phyloP scores from a whole-genome alignment of 2,329 filamentous ascomycete species.

The Uncinocarpus reesii region DNA sequence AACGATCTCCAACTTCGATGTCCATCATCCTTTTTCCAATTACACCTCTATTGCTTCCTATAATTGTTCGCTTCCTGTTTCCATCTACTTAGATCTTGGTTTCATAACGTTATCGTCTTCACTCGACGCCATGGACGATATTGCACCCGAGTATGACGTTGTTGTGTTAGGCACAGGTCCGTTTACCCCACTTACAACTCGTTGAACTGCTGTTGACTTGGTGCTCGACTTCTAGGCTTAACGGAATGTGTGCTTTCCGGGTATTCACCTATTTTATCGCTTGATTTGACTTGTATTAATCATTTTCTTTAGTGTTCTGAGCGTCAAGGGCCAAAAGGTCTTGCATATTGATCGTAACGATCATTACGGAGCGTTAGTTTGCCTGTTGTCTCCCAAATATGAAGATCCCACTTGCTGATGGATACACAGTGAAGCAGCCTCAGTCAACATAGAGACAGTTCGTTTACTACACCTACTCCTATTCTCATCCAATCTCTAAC shows the following conservation, averaged over 20 bases:
- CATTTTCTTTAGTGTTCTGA: constrained; percentile 59
- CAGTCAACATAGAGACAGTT: constrained; percentile 91
- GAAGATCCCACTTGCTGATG: constrained; percentile 15
- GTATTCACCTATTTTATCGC: constrained; percentile 44
- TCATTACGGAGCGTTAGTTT: constrained; percentile 86
- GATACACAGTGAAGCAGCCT: constrained; percentile 69
- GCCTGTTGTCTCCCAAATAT: constrained; percentile 6
- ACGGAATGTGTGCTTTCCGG: constrained; percentile 98
- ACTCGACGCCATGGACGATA: constrained; percentile 75
- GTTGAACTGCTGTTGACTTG: constrained; percentile 22
- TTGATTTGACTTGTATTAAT: constrained; percentile 13
- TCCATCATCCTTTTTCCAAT: constrained; percentile 6
- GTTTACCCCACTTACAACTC: constrained; percentile 28
- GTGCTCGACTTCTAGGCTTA: constrained; percentile 54
- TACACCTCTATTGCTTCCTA: constrained; percentile 8
- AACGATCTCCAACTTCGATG: constrained; percentile 4
- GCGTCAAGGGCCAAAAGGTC: constrained; percentile 98
- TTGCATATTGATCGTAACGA: constrained; percentile 97
- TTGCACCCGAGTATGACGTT: constrained; percentile 96
- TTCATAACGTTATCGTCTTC: constrained; percentile 7
- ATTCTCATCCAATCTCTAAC: constrained; percentile 26
- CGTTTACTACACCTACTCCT: constrained; percentile 22
- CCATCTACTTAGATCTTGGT: constrained; percentile 13
- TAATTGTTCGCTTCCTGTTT: constrained; percentile 18
- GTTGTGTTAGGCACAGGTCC: constrained; percentile 94